Conservation (phyloP, 2,329 filamentous ascomycete genomes). For the Fusarium sp. region DNA sequence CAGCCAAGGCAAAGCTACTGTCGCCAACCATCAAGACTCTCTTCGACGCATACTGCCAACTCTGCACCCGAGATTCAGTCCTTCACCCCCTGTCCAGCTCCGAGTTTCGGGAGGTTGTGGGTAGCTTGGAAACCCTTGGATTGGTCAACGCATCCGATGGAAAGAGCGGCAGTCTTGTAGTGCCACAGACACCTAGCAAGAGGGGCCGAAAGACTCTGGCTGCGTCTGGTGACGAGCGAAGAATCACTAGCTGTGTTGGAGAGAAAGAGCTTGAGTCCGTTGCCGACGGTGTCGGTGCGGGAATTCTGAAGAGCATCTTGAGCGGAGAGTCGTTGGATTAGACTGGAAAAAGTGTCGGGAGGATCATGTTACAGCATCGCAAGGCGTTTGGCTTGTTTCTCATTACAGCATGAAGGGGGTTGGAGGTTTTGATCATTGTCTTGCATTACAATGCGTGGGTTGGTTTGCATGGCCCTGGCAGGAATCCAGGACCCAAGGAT, state of each 20-base stretch:
- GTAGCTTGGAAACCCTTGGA: conserved; percentile 88
- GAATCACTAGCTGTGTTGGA: conserved; percentile 82
- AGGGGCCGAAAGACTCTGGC: conserved; percentile 69
- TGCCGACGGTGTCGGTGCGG: conserved; percentile 71
- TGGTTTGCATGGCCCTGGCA: conserved; percentile 20
- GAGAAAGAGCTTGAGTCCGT: conserved; percentile 82
- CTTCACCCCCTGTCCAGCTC: conserved; percentile 90
- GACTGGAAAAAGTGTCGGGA: conserved; percentile 15
- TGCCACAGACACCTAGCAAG: conserved; percentile 77
- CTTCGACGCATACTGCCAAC: conserved; percentile 83
- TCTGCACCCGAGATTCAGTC: conserved; percentile 90
- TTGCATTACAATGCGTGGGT: conserved; percentile 31
- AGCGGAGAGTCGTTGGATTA: conserved; percentile 71
- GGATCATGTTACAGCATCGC: conserved; percentile 36
- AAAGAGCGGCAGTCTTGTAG: conserved; percentile 75
- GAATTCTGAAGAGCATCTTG: conserved; percentile 72
- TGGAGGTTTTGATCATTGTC: conserved; percentile 16
- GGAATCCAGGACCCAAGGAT: conserved; percentile 15
- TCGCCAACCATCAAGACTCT: conserved; percentile 87
- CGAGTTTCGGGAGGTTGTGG: conserved; percentile 93
- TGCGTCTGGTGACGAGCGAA: conserved; percentile 76
- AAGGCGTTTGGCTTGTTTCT: conserved; percentile 34
- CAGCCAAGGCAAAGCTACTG: conserved; percentile 69
- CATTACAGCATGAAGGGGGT: background rate
- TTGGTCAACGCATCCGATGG: conserved; percentile 78